phyloP scores from a whole-genome alignment of 495 filamentous ascomycete genomes.

The Aspergillus cristatus region DNA sequence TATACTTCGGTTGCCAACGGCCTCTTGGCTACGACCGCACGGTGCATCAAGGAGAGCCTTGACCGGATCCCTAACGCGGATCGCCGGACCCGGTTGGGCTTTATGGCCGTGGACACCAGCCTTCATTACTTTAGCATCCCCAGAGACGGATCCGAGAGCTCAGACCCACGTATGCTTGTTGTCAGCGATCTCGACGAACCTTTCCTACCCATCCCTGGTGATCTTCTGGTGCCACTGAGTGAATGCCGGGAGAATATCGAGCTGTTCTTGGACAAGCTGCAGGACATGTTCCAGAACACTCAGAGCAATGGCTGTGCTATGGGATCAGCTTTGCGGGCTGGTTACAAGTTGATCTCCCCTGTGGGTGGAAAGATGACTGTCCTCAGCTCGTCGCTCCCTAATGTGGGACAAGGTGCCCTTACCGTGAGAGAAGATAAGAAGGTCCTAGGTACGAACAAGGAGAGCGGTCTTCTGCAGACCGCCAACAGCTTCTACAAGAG shows the following conservation, averaged over 20 bases:
- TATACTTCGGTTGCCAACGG: conserved; percentile 84
- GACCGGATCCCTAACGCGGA: conserved; percentile 97
- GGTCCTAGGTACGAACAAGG: conserved; percentile 86
- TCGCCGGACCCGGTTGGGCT: conserved; percentile 81
- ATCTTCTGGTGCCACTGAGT: conserved; percentile 82
- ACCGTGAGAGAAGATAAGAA: conserved; percentile 97
- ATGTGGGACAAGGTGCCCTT: conserved; percentile 79
- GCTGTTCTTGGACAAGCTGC: conserved; percentile 80
- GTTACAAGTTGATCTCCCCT: conserved; percentile 88
- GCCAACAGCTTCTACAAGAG: conserved; percentile 96
- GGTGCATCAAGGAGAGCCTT: conserved; percentile 90
- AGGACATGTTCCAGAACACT: conserved; percentile 93
- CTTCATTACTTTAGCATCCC: conserved; percentile 94
- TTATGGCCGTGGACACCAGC: conserved; percentile 91
- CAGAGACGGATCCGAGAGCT: conserved; percentile 71
- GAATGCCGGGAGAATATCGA: conserved; percentile 89
- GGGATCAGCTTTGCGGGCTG: conserved; percentile 85
- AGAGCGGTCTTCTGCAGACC: conserved; percentile 78
- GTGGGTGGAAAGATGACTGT: conserved; percentile 92
- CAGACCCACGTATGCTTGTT: conserved; percentile 83
- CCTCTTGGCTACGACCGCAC: conserved; percentile 86
- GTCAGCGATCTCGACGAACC: conserved; percentile 95
- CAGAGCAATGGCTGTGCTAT: conserved; percentile 79
- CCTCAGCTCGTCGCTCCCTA: conserved; percentile 82
- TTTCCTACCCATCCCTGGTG: conserved; percentile 87